phyloP scores from a whole-genome alignment of 2,329 filamentous ascomycete species.

The Tothia fuscella region DNA sequence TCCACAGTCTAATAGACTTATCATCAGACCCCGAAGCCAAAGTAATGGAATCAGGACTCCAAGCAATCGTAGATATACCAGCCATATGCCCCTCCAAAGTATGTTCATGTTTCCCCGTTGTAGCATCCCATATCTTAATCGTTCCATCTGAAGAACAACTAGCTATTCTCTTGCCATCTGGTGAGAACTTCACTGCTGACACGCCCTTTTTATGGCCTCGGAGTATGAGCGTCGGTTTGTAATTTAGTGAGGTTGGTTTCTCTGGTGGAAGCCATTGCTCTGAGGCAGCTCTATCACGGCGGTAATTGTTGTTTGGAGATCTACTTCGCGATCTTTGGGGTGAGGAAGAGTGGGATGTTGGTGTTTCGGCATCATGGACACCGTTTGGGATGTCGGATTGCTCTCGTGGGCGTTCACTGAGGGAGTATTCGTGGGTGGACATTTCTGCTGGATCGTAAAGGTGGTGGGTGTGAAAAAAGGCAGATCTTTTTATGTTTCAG shows the following conservation, averaged over 20 bases:
- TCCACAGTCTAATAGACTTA: slow-evolving; percentile 91
- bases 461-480: no score
- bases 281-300: slow-evolving; percentile 20
- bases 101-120: slow-evolving; percentile 67
- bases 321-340: slow-evolving; percentile 4
- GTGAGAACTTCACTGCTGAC: slow-evolving; percentile 80
- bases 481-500: no score
- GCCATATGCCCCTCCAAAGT: slow-evolving; percentile 89
- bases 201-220: slow-evolving; percentile 69
- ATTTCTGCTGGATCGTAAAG: no score
- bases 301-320: background rate
- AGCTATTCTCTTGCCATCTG: slow-evolving; percentile 80
- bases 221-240: slow-evolving; percentile 57
- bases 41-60: slow-evolving; percentile 79
- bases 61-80: slow-evolving; percentile 84
- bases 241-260: slow-evolving; percentile 42
- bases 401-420: slow-evolving; percentile 6
- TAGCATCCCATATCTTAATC: slow-evolving; percentile 80
- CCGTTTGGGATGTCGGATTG: background rate
- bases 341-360: slow-evolving; percentile 6
- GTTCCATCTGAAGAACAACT: slow-evolving; percentile 82
- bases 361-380: background rate
- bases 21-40: slow-evolving; percentile 90
- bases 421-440: slow-evolving; percentile 2
- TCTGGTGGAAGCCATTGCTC: slow-evolving; percentile 28